Base-by-base conservation (phyloP, 2,329 filamentous ascomycete genomes). In the Aspergillus novoparasiticus region DNA sequence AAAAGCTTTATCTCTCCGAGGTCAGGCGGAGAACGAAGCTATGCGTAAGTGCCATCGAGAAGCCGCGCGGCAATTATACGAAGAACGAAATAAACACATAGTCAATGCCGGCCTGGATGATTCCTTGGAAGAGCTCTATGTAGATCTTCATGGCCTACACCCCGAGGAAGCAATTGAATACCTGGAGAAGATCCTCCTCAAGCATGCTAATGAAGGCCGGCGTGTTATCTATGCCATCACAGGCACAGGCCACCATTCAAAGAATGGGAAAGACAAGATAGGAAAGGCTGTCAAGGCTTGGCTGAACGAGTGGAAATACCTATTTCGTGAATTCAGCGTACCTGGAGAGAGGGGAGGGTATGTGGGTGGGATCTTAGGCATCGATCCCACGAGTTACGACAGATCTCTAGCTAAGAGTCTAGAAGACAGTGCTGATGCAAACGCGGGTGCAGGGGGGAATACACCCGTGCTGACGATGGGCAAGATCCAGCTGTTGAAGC, bases 261-360 rank as follows among this genome's bases (percentile, higher is more conserved):
- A 98, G 83, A 97, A 97, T 75, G 94, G 95, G 72, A 98, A 98
- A 78, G 95, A 99, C 79, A 99, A 99, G 80, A 92, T 99, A 41
- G 94, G 94, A 74, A 97, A 96, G 80, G 93, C 94, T 1, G 89
- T 98, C 66, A 90, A 95, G 60, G 88, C 87, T 69, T 98, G 96
- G 81, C 82, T 99, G 60, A 96, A 94, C 74, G 94, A 98, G 76
- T 97, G 94, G 93, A 88, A 92, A 66, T 99, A 97, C 75, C 91
- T 92, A 0, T 99, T 94, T 80, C 90, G 94, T 60, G 95, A 99
- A 79, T 99, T 99, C 79, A 95, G 91, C 43, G 94, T 97, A 11
- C 93, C 94, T 2, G 94, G 94, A n/a, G 95, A 98, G 78, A 87
- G 93, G 80, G 94, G 93, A 63, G 94, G 80, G 21, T 82, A 95